Conservation (phyloP, 345 rosid genomes). For the Passiflora organensis region DNA sequence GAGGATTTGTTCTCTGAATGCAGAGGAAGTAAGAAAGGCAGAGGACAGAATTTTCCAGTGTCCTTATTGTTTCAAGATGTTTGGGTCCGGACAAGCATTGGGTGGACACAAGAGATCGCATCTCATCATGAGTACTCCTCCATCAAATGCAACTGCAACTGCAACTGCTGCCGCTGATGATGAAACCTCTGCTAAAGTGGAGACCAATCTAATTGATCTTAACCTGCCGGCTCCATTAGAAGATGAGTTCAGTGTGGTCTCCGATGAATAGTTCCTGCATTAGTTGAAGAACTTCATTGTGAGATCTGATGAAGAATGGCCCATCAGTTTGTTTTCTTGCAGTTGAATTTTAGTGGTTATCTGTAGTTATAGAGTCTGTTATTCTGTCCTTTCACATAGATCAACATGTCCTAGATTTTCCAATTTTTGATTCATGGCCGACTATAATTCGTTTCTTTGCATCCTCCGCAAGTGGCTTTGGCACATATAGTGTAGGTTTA, state of each 20-base stretch:
- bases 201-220: conserved; percentile 23
- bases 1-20: conserved; percentile 23
- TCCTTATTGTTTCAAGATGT: conserved; percentile 24
- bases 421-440: too few relatives aligned
- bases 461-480: conserved; percentile 5
- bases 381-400: neutral
- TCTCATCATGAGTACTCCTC: conserved; percentile 4
- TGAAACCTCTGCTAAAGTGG: conserved; percentile 4
- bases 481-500: neutral
- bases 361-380: conserved; percentile 1
- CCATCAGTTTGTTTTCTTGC: neutral
- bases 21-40: conserved; percentile 7
- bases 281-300: conserved; percentile 1
- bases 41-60: conserved; percentile 24
- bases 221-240: conserved; percentile 32
- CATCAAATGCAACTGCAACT: neutral
- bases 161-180: neutral
- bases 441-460: conserved; percentile 4
- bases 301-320: conserved; percentile 10
- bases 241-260: conserved; percentile 30
- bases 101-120: conserved; percentile 37
- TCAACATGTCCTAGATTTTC: neutral
- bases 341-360: neutral
- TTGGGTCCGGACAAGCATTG: conserved; percentile 35
- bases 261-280: conserved; percentile 14